phyloP scores from a whole-genome alignment of 179 eudicot species.

The Nepenthes alata region DNA sequence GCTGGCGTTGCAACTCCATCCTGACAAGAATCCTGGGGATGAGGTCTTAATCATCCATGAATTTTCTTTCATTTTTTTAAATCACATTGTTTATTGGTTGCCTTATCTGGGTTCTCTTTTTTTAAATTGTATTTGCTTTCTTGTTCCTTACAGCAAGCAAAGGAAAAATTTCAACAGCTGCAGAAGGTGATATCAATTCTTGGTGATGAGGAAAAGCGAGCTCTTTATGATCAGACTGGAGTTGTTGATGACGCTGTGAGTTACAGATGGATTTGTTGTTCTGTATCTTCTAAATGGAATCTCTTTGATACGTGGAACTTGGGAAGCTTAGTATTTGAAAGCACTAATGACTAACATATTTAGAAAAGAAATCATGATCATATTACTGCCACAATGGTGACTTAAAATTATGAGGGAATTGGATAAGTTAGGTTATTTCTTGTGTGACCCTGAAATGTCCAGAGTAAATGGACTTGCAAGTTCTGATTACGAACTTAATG shows the following conservation, averaged over 20 bases:
- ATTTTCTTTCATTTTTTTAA: not conserved
- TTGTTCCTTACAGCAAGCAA: constrained; percentile 48
- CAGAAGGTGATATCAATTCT: constrained; percentile 93
- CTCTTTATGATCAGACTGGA: constrained; percentile 90
- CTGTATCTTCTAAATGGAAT: too few relatives aligned
- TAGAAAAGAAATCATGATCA: too few relatives aligned
- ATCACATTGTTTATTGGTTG: not conserved
- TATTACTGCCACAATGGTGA: too few relatives aligned
- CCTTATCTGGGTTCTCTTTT: not conserved
- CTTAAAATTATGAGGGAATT: too few relatives aligned
- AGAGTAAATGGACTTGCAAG: not conserved
- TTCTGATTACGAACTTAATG: not conserved
- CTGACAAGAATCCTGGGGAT: constrained; percentile 91
- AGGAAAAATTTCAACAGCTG: constrained; percentile 90
- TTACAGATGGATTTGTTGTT: constrained; percentile 1
- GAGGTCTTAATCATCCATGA: constrained; percentile 35
- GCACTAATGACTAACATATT: too few relatives aligned
- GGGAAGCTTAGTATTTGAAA: too few relatives aligned
- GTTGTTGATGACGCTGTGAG: constrained; percentile 92
- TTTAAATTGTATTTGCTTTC: not conserved
- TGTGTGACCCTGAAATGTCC: not conserved
- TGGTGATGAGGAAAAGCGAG: constrained; percentile 90
- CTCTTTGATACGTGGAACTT: too few relatives aligned
- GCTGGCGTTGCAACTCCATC: constrained; percentile 83
- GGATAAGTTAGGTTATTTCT: not conserved